Percentiles rank a stretch among this genome's conserved stretches.
These are phyloP conservation scores for Gautieria morchelliformis DNA, from an alignment of 768 basidiomycete species.

Conservation along the genomic window DNA sequence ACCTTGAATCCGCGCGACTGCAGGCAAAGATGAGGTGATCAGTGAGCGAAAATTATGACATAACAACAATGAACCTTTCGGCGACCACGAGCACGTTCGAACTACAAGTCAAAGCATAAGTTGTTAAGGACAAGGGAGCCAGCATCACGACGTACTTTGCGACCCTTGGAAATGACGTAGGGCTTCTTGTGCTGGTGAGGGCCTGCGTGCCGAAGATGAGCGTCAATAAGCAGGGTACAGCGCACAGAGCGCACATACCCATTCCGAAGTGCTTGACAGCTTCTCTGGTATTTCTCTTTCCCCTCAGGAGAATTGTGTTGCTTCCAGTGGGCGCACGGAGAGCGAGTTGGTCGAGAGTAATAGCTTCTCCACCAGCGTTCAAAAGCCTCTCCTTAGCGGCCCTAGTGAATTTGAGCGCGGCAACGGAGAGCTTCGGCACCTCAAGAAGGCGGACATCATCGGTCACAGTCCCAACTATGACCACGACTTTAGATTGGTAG, in stretches of 20 bases:
- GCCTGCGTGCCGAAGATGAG: slow-evolving; percentile 25
- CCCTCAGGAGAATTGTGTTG: slow-evolving; percentile 90
- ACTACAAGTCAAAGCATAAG: slow-evolving; percentile 31
- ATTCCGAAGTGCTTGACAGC: slow-evolving; percentile 97
- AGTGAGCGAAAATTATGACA: not conserved
- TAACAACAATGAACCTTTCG: slow-evolving; percentile 45
- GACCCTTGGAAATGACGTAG: slow-evolving; percentile 89
- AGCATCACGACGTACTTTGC: slow-evolving; percentile 51
- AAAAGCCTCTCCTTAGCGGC: slow-evolving; percentile 91
- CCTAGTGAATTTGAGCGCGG: slow-evolving; percentile 91
- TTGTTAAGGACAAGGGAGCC: not conserved
- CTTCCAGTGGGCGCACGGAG: slow-evolving; percentile 88
- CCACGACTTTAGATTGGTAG: slow-evolving; percentile 73
- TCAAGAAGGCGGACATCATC: slow-evolving; percentile 85
- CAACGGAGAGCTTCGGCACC: slow-evolving; percentile 85
- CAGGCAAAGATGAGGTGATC: not conserved
- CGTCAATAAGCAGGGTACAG: not conserved
- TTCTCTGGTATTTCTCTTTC: slow-evolving; percentile 88
- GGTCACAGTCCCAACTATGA: slow-evolving; percentile 85
- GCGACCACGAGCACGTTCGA: slow-evolving; percentile 98
- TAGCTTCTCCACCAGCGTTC: slow-evolving; percentile 87
- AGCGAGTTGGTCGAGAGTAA: slow-evolving; percentile 97
- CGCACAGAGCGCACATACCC: slow-evolving; percentile 34
- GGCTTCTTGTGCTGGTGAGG: slow-evolving; percentile 99
- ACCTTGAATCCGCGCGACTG: slow-evolving; percentile 92